Conservation (phyloP, 1,284 basidiomycete genomes). For the Tilletiopsis washingtonensis region DNA sequence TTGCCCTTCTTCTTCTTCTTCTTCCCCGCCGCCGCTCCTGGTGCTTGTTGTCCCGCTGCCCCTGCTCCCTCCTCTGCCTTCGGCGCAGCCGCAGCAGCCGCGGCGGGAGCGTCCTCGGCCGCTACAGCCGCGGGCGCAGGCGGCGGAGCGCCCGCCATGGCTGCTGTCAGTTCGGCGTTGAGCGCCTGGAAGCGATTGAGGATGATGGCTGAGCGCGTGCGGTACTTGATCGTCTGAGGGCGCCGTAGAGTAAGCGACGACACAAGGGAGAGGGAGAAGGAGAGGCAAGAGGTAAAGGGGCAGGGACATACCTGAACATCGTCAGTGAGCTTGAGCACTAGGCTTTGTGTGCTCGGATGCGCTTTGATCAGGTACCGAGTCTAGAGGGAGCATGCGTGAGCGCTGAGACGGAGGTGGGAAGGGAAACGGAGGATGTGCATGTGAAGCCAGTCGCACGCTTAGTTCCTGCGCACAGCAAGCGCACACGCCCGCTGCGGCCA, state of each 20-base stretch:
- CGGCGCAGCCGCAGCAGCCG: too few relatives aligned
- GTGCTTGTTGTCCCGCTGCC: too few relatives aligned
- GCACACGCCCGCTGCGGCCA: background rate
- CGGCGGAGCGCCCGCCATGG: conserved; percentile 54
- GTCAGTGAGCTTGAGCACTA: background rate
- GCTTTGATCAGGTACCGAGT: background rate
- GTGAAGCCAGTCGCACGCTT: background rate
- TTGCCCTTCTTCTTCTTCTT: too few relatives aligned
- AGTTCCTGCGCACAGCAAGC: background rate
- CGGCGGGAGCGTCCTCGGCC: too few relatives aligned
- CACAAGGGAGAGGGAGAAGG: background rate
- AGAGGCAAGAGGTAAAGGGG: background rate
- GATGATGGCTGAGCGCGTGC: conserved; percentile 82
- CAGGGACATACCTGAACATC: too few relatives aligned
- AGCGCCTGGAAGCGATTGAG: conserved; percentile 88
- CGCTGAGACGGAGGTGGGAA: background rate
- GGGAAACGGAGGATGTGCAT: background rate
- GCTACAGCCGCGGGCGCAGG: background rate
- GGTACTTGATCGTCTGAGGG: conserved; percentile 68
- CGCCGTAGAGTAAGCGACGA: too few relatives aligned
- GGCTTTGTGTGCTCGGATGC: background rate
- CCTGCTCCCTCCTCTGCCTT: too few relatives aligned
- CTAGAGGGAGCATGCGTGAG: background rate
- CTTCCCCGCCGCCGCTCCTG: too few relatives aligned
- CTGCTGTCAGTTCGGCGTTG: conserved; percentile 70